Evolutionary conservation across 2,329 filamentous ascomycete species (phyloP).

Genomic region (Leptographium wingfieldii): DNA sequence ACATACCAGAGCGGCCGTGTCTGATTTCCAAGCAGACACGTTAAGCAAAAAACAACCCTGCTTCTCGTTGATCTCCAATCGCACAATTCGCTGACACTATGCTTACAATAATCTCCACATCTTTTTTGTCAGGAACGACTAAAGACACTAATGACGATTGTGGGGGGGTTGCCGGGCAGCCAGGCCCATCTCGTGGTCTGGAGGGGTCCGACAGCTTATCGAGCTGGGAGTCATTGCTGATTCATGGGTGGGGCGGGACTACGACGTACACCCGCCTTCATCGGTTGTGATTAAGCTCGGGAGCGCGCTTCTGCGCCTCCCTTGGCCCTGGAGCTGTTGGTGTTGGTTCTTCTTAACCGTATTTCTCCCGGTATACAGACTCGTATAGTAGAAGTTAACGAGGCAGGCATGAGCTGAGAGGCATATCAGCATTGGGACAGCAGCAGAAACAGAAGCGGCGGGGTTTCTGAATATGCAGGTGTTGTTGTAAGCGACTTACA

Average conservation of each 20-base stretch:
- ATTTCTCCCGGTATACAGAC: neutral
- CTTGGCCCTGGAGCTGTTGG: too few species aligned
- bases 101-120: neutral
- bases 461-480: neutral
- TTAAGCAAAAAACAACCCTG: too few species aligned
- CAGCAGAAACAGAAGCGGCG: neutral
- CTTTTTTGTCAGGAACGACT: conserved; percentile 11
- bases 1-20: too few species aligned
- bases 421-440: neutral
- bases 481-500: neutral
- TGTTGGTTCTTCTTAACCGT: neutral
- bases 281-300: neutral
- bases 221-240: conserved; percentile 8
- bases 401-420: too few species aligned
- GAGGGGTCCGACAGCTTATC: neutral
- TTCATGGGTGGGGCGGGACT: conserved; percentile 1
- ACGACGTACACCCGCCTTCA: neutral
- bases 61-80: too few species aligned
- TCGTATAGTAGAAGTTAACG: too few species aligned
- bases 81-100: too few species aligned
- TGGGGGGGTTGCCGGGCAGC: neutral
- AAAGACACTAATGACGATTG: neutral
- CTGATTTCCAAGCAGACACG: too few species aligned
- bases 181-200: neutral
- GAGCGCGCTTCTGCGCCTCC: neutral